These are phyloP conservation scores for Styphnolobium japonicum DNA, from an alignment of 306 rosid species.

Conservation along the genomic window DNA sequence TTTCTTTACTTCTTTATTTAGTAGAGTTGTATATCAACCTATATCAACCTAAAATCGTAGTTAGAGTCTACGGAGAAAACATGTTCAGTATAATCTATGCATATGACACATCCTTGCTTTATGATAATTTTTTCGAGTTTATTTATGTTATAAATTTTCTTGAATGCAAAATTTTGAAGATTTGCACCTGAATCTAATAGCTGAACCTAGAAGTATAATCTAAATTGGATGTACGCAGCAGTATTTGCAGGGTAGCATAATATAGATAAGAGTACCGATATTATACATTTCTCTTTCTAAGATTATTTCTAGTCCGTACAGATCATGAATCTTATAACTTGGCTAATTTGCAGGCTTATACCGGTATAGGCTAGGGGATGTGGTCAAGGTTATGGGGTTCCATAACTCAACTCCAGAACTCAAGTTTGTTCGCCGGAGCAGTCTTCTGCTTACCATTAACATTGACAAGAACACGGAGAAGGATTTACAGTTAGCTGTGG, in stretches of 20 bases:
- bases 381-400: conserved; percentile 74
- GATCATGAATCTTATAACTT: background rate
- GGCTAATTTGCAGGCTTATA: conserved; percentile 64
- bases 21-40: background rate
- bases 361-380: conserved; percentile 82
- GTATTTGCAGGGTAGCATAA: background rate
- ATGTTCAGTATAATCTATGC: background rate
- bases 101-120: background rate
- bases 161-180: background rate
- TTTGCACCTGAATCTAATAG: background rate
- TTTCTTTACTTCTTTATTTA: background rate
- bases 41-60: background rate
- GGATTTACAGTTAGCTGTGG: conserved; percentile 77
- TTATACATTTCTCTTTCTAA: background rate
- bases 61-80: background rate
- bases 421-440: conserved; percentile 60
- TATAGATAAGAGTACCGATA: background rate
- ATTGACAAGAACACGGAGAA: conserved; percentile 90
- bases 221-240: background rate
- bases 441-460: conserved; percentile 66
- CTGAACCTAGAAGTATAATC: background rate
- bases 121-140: background rate
- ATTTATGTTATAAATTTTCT: background rate
- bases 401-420: conserved; percentile 79
- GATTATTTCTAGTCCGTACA: background rate